Evolutionary conservation across 2,329 filamentous ascomycete genomes (phyloP), one percentile per base, ranked within the genome.

Genomic region (Colletotrichum tabaci): DNA sequence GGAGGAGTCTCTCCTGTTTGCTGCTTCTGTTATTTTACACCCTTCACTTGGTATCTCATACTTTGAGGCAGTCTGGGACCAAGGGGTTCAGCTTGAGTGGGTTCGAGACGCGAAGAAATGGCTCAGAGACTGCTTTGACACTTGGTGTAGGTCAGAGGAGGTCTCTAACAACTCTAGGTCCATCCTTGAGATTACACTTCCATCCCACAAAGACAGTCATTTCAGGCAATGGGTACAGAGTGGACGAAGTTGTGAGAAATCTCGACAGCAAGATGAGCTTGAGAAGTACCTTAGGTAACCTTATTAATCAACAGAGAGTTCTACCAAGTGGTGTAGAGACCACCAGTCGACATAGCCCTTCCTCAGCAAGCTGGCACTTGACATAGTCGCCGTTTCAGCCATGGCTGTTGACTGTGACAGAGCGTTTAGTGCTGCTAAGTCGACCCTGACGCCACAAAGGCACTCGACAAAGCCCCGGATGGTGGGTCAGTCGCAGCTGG

Each of bases 401-500:
- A 50, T 50, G 12, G 47, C 47, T 50, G 12, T n/a, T 50, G 12
- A 50, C 47, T 50, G 7, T 50, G 12, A 50, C 18, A 50, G 18
- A n/a, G 47, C 47, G 47, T 50, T 50, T 50, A 50, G 47, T 50
- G 21, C 18, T 50, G 12, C 47, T 23, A 50, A 50, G 47, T 50
- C 21, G 12, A 50, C 47, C 47, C 47, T 50, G 12, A 50, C 47
- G 47, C 21, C 21, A 50, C 21, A 50, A 50, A 50, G 47, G 47
- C 4, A 50, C 47, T 50, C 12, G 12, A 50, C 21, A 50, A 50
- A 50, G 47, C 47, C n/a, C 47, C 12, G 21, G 47, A 50, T 50
- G 12, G 21, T 50, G 12, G 21, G 47, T 50, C 12, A 50, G 47
- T 50, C 21, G 12, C 12, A 50, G 47, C 12, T 50, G 12, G 21